Percentiles rank a stretch among this genome's conserved stretches.
Conservation (phyloP, 345 rosid species). For the Salix udensis region DNA sequence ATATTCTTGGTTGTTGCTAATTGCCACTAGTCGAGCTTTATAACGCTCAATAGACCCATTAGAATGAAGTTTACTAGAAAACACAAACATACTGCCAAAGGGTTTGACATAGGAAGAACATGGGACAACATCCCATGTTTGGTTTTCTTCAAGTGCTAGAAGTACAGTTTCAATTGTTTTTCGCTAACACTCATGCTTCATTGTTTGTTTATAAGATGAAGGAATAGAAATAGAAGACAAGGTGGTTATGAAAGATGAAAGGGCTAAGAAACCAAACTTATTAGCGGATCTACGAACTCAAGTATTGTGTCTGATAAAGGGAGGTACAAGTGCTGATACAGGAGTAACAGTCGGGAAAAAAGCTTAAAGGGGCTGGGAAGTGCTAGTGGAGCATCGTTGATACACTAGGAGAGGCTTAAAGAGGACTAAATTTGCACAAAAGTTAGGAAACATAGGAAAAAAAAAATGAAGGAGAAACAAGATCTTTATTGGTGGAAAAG, state of each 20-base stretch:
- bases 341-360: neutral
- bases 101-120: neutral
- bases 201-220: neutral
- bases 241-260: neutral
- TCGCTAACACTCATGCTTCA: neutral
- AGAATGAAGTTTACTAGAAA: neutral
- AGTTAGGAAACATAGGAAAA: neutral
- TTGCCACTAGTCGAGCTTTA: neutral
- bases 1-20: neutral
- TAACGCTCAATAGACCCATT: neutral
- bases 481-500: neutral
- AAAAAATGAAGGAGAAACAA: neutral
- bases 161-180: neutral
- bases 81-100: neutral
- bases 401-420: too few species aligned
- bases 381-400: neutral
- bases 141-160: neutral
- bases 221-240: constrained; percentile 6
- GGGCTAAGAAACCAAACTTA: neutral
- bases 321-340: too few species aligned
- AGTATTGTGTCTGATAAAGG: neutral
- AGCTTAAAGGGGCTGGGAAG: neutral
- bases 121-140: neutral
- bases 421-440: neutral
- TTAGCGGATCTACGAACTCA: neutral